Evolutionary conservation across 2,329 filamentous ascomycete species (phyloP).

Genomic region (Clarireedia homoeocarpa): DNA sequence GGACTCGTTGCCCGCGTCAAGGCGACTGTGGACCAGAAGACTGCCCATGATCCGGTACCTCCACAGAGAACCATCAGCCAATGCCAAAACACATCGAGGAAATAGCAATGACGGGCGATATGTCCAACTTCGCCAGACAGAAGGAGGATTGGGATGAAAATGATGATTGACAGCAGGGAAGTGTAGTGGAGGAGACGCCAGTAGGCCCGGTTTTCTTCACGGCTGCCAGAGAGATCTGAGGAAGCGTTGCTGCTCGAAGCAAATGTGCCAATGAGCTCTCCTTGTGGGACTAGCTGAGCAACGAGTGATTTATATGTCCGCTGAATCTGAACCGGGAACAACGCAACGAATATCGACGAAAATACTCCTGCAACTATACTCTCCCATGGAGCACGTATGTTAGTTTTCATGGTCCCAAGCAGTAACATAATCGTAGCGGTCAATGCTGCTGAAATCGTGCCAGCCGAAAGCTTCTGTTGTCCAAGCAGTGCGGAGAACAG

Average conservation of each 20-base stretch:
- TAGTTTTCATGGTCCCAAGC: conserved; percentile 31
- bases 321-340: conserved; percentile 43
- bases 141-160: conserved; percentile 41
- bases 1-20: conserved; percentile 43
- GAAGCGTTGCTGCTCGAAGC: conserved; percentile 12
- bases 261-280: conserved; percentile 35
- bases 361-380: conserved; percentile 44
- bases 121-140: conserved; percentile 41
- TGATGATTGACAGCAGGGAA: conserved; percentile 39
- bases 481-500: conserved; percentile 40
- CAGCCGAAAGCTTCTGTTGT: conserved; percentile 38
- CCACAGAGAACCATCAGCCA: conserved; percentile 45
- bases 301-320: conserved; percentile 42
- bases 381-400: conserved; percentile 41
- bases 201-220: conserved; percentile 42
- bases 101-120: conserved; percentile 44
- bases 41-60: conserved; percentile 38
- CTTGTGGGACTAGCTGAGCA: conserved; percentile 35
- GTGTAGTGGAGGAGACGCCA: conserved; percentile 45
- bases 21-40: conserved; percentile 40
- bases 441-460: conserved; percentile 41
- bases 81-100: conserved; percentile 47
- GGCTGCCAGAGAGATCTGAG: conserved; percentile 26
- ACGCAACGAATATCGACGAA: conserved; percentile 42
- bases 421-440: conserved; percentile 42